Percentiles rank a stretch among this genome's conserved stretches.
phyloP scores from a whole-genome alignment of 2,329 filamentous ascomycete species.

The Stylonectria norvegica region DNA sequence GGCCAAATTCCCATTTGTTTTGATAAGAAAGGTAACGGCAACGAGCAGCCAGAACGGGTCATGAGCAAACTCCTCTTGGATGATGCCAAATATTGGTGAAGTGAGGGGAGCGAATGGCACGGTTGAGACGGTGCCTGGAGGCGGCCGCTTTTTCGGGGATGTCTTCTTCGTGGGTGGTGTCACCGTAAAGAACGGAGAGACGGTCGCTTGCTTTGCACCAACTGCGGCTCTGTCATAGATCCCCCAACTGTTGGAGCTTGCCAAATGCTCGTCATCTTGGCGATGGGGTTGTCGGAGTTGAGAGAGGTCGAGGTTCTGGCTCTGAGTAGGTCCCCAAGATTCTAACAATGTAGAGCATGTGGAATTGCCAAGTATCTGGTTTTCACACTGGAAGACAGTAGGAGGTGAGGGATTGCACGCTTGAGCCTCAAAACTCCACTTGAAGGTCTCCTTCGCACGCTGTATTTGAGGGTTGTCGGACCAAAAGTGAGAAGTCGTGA shows the following conservation, averaged over 20 bases:
- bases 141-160: slow-evolving; percentile 31
- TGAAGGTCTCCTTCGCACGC: slow-evolving; percentile 11
- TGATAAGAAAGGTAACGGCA: slow-evolving; percentile 80
- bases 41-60: slow-evolving; percentile 79
- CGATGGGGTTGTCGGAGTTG: background rate
- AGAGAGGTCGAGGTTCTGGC: background rate
- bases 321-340: no score
- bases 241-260: background rate
- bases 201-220: slow-evolving; percentile 9
- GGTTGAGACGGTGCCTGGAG: slow-evolving; percentile 47
- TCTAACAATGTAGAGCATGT: no score
- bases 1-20: slow-evolving; percentile 69
- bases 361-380: slow-evolving; percentile 4
- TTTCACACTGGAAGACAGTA: slow-evolving; percentile 1
- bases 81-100: slow-evolving; percentile 65
- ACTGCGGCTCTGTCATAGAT: slow-evolving; percentile 3
- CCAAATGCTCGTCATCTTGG: background rate
- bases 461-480: slow-evolving; percentile 16
- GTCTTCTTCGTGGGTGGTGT: slow-evolving; percentile 13
- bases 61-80: slow-evolving; percentile 74
- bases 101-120: slow-evolving; percentile 67
- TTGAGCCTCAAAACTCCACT: slow-evolving; percentile 11
- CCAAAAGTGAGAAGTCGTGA: slow-evolving; percentile 30
- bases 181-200: slow-evolving; percentile 34
- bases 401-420: slow-evolving; percentile 6